Conservation (phyloP, 2,329 filamentous ascomycete species). For the Diatrype stigma region DNA sequence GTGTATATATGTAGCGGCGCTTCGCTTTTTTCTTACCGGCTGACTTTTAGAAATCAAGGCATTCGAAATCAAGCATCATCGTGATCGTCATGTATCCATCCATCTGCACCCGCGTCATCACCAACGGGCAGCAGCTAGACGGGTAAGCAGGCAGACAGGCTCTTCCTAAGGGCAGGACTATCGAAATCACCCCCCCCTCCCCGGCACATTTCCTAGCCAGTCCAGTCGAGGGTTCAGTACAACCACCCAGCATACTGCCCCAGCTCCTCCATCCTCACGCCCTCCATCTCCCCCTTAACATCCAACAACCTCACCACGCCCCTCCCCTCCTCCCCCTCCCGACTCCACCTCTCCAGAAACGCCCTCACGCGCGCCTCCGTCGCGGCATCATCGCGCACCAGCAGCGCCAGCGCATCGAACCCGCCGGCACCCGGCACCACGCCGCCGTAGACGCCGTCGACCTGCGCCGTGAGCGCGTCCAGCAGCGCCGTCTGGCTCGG, state of each 20-base stretch:
- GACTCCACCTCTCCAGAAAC: slow-evolving; percentile 64
- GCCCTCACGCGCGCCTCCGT: slow-evolving; percentile 57
- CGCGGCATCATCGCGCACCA: slow-evolving; percentile 69
- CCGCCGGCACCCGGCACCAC: slow-evolving; percentile 94
- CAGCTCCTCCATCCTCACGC: slow-evolving; percentile 23
- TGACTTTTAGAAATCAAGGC: not conserved
- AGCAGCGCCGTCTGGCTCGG: slow-evolving; percentile 77
- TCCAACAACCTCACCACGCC: slow-evolving; percentile 62
- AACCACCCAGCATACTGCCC: slow-evolving; percentile 27
- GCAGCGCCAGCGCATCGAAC: slow-evolving; percentile 80
- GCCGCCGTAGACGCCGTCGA: slow-evolving; percentile 82
- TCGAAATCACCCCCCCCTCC: no score
- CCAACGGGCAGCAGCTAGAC: no score
- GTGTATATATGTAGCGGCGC: no score
- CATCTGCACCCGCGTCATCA: no score
- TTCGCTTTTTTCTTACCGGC: not conserved
- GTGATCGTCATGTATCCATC: no score
- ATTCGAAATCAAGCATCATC: not conserved
- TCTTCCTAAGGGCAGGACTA: no score
- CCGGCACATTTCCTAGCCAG: no score
- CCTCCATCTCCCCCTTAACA: slow-evolving; percentile 32
- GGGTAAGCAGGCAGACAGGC: no score
- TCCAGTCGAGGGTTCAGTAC: no score
- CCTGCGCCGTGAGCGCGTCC: slow-evolving; percentile 61
- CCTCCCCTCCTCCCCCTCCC: slow-evolving; percentile 49